Percentiles rank a stretch among this genome's conserved stretches.
Conservation (phyloP, 2,329 filamentous ascomycete genomes). For the Fusarium albidum region DNA sequence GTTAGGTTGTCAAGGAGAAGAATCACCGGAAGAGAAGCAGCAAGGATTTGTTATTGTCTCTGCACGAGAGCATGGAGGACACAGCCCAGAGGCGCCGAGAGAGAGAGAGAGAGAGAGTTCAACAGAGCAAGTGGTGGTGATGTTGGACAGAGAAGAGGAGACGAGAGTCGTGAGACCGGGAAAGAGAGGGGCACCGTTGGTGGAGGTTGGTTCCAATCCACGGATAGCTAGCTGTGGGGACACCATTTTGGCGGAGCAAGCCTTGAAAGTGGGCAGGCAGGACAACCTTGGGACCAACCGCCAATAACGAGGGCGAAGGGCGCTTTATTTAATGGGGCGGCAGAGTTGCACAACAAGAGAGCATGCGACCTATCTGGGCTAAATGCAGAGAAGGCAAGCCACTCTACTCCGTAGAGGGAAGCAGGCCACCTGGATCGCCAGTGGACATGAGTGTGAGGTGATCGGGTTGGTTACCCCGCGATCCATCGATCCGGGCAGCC, state of each 20-base stretch:
- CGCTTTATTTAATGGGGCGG: not conserved
- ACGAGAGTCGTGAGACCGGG: slow-evolving; percentile 3
- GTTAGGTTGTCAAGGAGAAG: slow-evolving; percentile 12
- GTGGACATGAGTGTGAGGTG: slow-evolving; percentile 5
- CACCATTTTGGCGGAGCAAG: slow-evolving; percentile 3
- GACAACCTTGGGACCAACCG: too few relatives aligned
- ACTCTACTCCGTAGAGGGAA: not conserved
- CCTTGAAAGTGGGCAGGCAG: not conserved
- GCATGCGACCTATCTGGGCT: not conserved
- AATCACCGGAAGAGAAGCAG: slow-evolving; percentile 19
- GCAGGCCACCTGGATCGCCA: not conserved
- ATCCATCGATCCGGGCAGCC: not conserved
- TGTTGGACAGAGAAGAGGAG: not conserved
- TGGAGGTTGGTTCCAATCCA: slow-evolving; percentile 12
- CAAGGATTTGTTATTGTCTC: slow-evolving; percentile 17
- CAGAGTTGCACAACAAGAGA: slow-evolving; percentile 1
- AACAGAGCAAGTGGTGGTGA: not conserved
- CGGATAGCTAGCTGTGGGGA: not conserved
- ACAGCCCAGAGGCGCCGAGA: slow-evolving; percentile 1
- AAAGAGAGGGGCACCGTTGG: slow-evolving; percentile 25
- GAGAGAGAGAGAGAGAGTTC: slow-evolving; percentile 6
- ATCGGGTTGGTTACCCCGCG: slow-evolving; percentile 5
- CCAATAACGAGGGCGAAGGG: too few relatives aligned
- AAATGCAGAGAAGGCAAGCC: not conserved
- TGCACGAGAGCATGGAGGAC: slow-evolving; percentile 21